Conservation (phyloP, 768 basidiomycete species). For the Chlorophyllum brunneum region DNA sequence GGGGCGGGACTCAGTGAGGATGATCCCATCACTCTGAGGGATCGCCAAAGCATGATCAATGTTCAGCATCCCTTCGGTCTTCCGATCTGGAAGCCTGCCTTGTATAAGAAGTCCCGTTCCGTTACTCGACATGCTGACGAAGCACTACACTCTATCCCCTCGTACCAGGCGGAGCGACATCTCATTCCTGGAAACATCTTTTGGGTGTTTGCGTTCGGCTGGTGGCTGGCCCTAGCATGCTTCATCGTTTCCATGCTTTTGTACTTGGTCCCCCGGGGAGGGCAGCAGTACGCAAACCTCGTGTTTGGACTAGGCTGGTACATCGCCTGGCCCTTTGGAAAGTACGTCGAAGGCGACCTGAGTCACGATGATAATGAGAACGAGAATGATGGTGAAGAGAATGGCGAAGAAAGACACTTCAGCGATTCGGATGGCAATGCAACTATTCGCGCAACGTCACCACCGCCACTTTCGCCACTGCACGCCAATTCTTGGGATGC, state of each 20-base stretch:
- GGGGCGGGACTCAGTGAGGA: conserved; percentile 41
- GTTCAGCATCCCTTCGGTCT: conserved; percentile 99
- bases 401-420: conserved; percentile 24
- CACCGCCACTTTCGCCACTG: conserved; percentile 18
- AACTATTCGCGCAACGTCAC: conserved; percentile 33
- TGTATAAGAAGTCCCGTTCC: conserved; percentile 96
- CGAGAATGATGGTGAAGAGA: conserved; percentile 23
- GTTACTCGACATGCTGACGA: conserved; percentile 96
- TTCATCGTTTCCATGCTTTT: conserved; percentile 65
- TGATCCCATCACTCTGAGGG: conserved; percentile 89
- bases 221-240: conserved; percentile 84
- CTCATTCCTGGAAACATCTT: conserved; percentile 91
- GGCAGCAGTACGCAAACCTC: conserved; percentile 78
- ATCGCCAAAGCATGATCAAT: conserved; percentile 97
- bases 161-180: conserved; percentile 90
- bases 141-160: conserved; percentile 89
- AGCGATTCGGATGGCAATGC: conserved; percentile 31
- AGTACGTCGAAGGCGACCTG: conserved; percentile 85
- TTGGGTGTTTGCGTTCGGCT: conserved; percentile 88
- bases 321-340: conserved; percentile 96
- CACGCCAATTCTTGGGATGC: conserved; percentile 43
- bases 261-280: conserved; percentile 74
- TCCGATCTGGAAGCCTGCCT: conserved; percentile 98
- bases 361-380: conserved; percentile 26
- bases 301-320: conserved; percentile 95